phyloP scores from a whole-genome alignment of 2,329 filamentous ascomycete species.

The Xylaria sp. region DNA sequence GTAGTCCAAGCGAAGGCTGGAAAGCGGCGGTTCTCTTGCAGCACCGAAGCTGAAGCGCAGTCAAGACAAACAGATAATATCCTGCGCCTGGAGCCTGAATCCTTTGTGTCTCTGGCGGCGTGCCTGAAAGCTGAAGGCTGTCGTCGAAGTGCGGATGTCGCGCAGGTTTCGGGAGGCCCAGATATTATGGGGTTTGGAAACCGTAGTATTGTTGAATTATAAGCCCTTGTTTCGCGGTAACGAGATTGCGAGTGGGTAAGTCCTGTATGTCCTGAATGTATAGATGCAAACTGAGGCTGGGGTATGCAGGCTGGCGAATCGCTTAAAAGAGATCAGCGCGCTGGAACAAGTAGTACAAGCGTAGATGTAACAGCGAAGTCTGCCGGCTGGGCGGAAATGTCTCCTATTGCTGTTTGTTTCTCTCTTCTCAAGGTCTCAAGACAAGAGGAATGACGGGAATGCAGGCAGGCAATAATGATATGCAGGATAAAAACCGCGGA shows the following conservation, averaged over 20 bases:
- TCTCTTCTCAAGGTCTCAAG: conserved; percentile 29
- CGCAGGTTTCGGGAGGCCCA: conserved; percentile 48
- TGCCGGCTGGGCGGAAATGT: conserved; percentile 17
- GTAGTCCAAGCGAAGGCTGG: conserved; percentile 45
- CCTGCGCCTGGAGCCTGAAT: conserved; percentile 30
- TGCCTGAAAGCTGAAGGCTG: conserved; percentile 34
- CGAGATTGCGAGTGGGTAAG: conserved; percentile 37
- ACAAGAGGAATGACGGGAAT: conserved; percentile 36
- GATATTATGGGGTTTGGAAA: conserved; percentile 47
- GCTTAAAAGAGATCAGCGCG: conserved; percentile 46
- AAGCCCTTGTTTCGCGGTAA: conserved; percentile 43
- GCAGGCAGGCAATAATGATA: conserved; percentile 29
- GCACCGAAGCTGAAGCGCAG: conserved; percentile 37
- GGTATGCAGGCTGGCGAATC: conserved; percentile 45
- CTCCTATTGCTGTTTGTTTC: conserved; percentile 30
- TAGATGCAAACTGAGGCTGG: conserved; percentile 42
- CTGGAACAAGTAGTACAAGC: conserved; percentile 48
- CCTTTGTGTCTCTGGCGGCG: conserved; percentile 19
- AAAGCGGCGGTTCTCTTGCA: conserved; percentile 28
- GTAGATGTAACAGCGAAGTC: conserved; percentile 34
- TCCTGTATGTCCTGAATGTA: conserved; percentile 29
- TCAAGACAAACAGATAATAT: conserved; percentile 48
- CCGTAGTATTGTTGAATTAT: conserved; percentile 49
- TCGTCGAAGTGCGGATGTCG: conserved; percentile 42
- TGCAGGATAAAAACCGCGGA: conserved; percentile 37